Percentiles rank a stretch among this genome's conserved stretches.
Conservation (phyloP, 192 early-diverging fungal species). For the Coemansia sp. region DNA sequence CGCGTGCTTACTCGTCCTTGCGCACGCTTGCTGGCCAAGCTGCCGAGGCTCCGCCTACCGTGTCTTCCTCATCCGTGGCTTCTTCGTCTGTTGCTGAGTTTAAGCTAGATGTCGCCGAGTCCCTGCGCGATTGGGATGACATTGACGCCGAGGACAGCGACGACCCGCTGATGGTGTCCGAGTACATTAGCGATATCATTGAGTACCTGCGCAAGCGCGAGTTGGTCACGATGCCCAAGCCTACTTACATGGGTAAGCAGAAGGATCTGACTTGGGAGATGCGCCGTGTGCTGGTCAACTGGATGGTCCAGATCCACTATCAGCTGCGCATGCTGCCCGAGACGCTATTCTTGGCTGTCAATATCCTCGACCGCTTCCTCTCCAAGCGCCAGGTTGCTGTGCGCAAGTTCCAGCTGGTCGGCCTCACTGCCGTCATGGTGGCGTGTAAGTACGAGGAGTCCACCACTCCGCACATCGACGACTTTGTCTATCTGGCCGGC, state of each 20-base stretch:
- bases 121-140: conserved; percentile 65
- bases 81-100: conserved; percentile 10
- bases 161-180: conserved; percentile 93
- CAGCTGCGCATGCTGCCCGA: conserved; percentile 92
- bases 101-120: neutral
- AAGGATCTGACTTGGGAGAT: conserved; percentile 89
- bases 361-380: conserved; percentile 95
- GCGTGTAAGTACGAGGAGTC: conserved; percentile 98
- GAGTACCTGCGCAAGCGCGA: conserved; percentile 80
- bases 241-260: conserved; percentile 83
- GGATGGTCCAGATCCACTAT: conserved; percentile 92
- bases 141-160: conserved; percentile 76
- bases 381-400: conserved; percentile 82
- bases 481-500: conserved; percentile 89
- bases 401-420: conserved; percentile 93
- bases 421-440: conserved; percentile 86
- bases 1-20: conserved; percentile 41
- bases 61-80: neutral
- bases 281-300: conserved; percentile 92
- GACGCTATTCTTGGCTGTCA: conserved; percentile 91
- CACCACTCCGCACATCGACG: conserved; percentile 75
- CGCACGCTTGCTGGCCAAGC: conserved; percentile 22
- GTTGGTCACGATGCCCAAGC: conserved; percentile 77
- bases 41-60: conserved; percentile 14
- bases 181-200: conserved; percentile 95